phyloP scores from a whole-genome alignment of 139 green algal species.

The Tetradesmus obliquus region DNA sequence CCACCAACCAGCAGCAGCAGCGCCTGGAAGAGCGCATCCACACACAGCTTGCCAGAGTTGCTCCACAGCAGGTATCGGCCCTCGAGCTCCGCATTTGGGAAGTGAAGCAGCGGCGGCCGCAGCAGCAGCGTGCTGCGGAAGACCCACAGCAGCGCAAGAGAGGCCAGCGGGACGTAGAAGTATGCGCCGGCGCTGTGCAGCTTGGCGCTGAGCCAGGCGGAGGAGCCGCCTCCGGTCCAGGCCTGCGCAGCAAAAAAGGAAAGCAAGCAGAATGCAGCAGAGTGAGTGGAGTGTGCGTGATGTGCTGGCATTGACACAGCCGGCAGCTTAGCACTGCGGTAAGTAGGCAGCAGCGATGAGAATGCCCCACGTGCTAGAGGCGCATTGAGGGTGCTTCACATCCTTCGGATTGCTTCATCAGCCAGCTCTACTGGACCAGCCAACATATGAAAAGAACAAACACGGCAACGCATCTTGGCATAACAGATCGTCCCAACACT shows the following conservation, averaged over 20 bases:
- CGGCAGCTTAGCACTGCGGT: background rate
- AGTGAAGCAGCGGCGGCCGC: conserved; percentile 38
- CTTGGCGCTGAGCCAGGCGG: background rate
- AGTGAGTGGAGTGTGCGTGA: background rate
- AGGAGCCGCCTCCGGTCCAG: background rate
- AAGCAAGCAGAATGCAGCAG: background rate
- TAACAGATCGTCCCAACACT: too few relatives aligned
- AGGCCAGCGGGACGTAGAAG: background rate
- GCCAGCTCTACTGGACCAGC: too few relatives aligned
- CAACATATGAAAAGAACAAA: too few relatives aligned
- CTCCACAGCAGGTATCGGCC: conserved; percentile 20
- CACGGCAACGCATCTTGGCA: too few relatives aligned
- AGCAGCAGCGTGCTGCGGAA: background rate
- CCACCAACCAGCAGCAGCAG: conserved; percentile 15
- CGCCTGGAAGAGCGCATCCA: conserved; percentile 26
- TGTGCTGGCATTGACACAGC: background rate
- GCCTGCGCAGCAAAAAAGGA: background rate
- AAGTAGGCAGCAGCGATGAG: background rate
- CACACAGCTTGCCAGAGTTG: conserved; percentile 33
- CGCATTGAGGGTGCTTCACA: too few relatives aligned
- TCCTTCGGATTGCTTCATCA: too few relatives aligned
- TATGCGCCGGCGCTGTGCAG: background rate
- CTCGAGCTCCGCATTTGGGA: background rate
- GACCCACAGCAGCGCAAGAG: background rate
- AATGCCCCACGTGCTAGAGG: too few relatives aligned